Evolutionary conservation across 2,329 filamentous ascomycete genomes (phyloP).

Genomic region (Pestalotiopsis sp.): DNA sequence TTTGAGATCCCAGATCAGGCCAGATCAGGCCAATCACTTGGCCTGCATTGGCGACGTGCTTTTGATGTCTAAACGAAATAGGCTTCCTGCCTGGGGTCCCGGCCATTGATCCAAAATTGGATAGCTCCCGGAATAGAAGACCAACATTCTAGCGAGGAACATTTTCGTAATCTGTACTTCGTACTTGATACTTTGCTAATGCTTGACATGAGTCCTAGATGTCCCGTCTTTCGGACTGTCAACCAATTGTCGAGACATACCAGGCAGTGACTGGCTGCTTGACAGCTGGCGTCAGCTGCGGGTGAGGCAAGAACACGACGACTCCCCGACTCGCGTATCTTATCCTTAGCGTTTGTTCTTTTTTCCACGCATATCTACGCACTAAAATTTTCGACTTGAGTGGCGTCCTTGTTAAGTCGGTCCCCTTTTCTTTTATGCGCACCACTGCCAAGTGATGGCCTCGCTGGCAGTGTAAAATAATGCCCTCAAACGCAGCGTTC

Average conservation of each 20-base stretch:
- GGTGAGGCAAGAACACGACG: neutral
- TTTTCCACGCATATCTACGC: neutral
- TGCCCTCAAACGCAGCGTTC: too few relatives aligned
- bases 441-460: too few relatives aligned
- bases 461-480: too few relatives aligned
- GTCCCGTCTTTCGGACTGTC: neutral
- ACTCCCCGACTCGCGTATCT: neutral
- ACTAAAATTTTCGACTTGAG: neutral
- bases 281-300: neutral
- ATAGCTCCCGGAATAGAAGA: neutral
- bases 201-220: too few relatives aligned
- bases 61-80: neutral
- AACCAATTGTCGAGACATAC: neutral
- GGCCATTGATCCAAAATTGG: neutral
- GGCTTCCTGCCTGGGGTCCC: neutral
- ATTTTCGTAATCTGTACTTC: neutral
- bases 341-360: neutral
- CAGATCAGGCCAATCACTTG: neutral
- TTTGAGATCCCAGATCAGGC: neutral
- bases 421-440: too few relatives aligned
- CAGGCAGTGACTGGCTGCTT: neutral
- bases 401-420: too few relatives aligned
- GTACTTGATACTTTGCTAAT: neutral
- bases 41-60: neutral
- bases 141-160: neutral